These are phyloP conservation scores for Phylloporus sp. DNA, from an alignment of 768 basidiomycete species.

Conservation along the genomic window DNA sequence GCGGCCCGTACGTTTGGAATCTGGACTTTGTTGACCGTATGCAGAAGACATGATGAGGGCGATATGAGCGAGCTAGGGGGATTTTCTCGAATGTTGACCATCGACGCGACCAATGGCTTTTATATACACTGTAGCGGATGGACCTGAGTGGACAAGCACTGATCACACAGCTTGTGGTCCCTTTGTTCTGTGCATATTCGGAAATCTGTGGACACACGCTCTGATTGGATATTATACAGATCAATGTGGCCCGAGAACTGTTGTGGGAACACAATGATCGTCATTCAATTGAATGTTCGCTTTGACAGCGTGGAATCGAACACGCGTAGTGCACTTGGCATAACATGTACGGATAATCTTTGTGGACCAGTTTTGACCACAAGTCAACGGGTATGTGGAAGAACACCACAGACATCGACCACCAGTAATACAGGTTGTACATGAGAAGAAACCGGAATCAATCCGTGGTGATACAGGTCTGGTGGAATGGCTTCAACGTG, in stretches of 20 bases:
- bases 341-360: background rate
- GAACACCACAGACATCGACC: background rate
- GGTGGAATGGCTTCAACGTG: background rate
- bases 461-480: background rate
- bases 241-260: background rate
- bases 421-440: too few species aligned
- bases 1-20: background rate
- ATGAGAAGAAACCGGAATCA: background rate
- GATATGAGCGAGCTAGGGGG: background rate
- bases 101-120: conserved; percentile 1
- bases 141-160: conserved; percentile 12
- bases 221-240: conserved; percentile 15
- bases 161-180: conserved; percentile 12
- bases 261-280: conserved; percentile 6
- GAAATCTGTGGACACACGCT: conserved; percentile 6
- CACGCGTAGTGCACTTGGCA: background rate
- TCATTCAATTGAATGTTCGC: too few species aligned
- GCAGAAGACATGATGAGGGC: conserved; percentile 4
- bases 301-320: background rate
- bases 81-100: background rate
- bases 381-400: background rate
- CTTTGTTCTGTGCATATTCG: conserved; percentile 15
- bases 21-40: conserved; percentile 1
- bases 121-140: conserved; percentile 14
- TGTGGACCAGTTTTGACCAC: conserved; percentile 3